Evolutionary conservation across 805 yeast genomes (phyloP).

Genomic region (Candida ipomoeae): DNA sequence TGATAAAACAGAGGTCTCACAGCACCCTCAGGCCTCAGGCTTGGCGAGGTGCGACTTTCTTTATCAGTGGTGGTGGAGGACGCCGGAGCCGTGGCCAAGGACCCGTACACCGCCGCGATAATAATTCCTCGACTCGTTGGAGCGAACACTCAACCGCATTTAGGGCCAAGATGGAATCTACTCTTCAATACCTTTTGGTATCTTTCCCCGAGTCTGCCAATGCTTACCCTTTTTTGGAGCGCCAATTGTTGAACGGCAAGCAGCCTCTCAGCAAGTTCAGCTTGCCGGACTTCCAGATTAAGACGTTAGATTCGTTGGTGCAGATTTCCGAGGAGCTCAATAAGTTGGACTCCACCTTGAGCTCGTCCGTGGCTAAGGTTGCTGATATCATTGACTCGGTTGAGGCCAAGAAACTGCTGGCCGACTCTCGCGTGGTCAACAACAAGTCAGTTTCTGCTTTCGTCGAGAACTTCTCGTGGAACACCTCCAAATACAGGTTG

Average conservation of each 20-base stretch:
- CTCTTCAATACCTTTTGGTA: constrained; percentile 48
- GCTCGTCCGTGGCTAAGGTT: constrained; percentile 63
- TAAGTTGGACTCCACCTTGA: constrained; percentile 77
- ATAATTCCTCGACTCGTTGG: constrained; percentile 4
- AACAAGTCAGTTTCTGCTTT: constrained; percentile 54
- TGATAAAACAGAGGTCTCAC: too few relatives aligned
- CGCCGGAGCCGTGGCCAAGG: constrained; percentile 1
- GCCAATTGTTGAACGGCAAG: constrained; percentile 52
- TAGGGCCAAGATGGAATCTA: constrained; percentile 24
- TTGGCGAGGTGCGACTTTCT: not conserved
- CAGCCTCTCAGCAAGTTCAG: constrained; percentile 53
- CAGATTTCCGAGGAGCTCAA: constrained; percentile 85
- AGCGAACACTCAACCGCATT: constrained; percentile 3
- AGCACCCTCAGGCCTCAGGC: not conserved
- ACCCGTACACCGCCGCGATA: constrained; percentile 12
- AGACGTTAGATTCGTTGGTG: constrained; percentile 88
- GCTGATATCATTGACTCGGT: constrained; percentile 62
- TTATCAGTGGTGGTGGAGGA: not conserved
- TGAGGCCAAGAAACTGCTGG: constrained; percentile 15
- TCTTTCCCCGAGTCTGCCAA: constrained; percentile 55
- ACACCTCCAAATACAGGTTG: constrained; percentile 75
- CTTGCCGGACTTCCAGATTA: constrained; percentile 86
- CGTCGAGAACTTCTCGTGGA: constrained; percentile 80
- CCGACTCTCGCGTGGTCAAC: constrained; percentile 37
- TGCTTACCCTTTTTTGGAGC: constrained; percentile 52